phyloP scores from a whole-genome alignment of 1,139 yeast species.

The Scheffersomyces titani region DNA sequence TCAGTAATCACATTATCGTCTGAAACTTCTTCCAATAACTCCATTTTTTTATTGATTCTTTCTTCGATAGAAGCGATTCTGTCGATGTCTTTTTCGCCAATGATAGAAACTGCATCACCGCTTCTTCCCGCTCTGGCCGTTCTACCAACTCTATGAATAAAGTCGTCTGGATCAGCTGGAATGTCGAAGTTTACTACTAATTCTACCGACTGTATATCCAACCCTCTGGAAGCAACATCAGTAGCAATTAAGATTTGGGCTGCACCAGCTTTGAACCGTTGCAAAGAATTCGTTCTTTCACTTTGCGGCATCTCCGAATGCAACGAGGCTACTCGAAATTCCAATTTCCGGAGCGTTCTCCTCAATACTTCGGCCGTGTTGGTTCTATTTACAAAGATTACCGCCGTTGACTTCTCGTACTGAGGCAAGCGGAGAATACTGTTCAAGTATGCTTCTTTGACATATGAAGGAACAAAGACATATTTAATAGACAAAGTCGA shows the following conservation, averaged over 20 bases:
- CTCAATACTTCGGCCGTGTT: conserved; percentile 84
- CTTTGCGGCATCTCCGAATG: conserved; percentile 95
- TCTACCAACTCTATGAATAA: conserved; percentile 98
- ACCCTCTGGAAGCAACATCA: conserved; percentile 96
- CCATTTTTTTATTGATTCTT: conserved; percentile 78
- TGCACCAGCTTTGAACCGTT: conserved; percentile 90
- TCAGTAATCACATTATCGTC: conserved; percentile 77
- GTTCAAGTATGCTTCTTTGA: conserved; percentile 85
- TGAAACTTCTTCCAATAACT: conserved; percentile 62
- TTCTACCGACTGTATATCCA: conserved; percentile 91
- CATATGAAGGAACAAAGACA: conserved; percentile 73
- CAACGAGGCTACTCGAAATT: conserved; percentile 79
- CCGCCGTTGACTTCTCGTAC: conserved; percentile 67
- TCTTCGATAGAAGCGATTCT: conserved; percentile 86
- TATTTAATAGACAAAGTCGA: conserved; percentile 60
- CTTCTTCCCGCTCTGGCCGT: conserved; percentile 98
- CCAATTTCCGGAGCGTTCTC: conserved; percentile 71
- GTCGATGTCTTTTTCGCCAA: conserved; percentile 81
- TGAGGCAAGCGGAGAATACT: conserved; percentile 63
- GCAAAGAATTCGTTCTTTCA: conserved; percentile 88
- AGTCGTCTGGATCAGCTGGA: conserved; percentile 96
- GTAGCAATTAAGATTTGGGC: conserved; percentile 92
- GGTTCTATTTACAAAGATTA: conserved; percentile 90
- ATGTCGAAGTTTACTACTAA: conserved; percentile 88
- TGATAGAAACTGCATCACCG: conserved; percentile 59